Evolutionary conservation across 106 monocot species (phyloP).

Genomic region (Acanthochlamys bracteata): DNA sequence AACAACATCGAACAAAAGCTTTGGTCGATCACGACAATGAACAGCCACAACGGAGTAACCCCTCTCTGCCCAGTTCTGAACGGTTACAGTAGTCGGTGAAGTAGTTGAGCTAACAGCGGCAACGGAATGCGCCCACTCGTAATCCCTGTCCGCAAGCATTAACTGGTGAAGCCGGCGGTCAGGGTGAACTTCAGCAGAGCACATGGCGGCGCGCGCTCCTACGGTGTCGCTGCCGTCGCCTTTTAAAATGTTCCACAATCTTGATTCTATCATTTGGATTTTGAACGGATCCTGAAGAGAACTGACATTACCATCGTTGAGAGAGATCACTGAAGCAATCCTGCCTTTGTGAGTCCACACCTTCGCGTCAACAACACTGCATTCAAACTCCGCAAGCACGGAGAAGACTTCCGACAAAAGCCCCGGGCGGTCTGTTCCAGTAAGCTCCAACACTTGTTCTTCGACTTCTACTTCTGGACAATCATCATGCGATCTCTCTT

Average conservation of each 20-base stretch:
- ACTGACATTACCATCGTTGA: constrained; percentile 19
- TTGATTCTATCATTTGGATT: constrained; percentile 8
- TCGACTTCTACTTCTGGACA: neutral
- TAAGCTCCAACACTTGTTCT: constrained; percentile 20
- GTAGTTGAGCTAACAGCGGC: neutral
- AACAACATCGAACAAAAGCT: constrained; percentile 37
- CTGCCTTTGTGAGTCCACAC: constrained; percentile 30
- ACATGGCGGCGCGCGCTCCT: constrained; percentile 4
- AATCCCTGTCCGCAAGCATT: constrained; percentile 32
- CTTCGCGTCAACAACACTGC: constrained; percentile 22
- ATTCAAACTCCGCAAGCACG: constrained; percentile 22
- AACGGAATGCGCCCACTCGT: constrained; percentile 3
- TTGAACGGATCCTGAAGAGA: constrained; percentile 17
- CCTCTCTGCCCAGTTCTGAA: constrained; percentile 32
- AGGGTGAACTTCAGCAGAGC: constrained; percentile 5
- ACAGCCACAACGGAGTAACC: constrained; percentile 39
- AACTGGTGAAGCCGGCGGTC: constrained; percentile 59
- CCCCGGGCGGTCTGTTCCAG: constrained; percentile 22
- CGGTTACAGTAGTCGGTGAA: constrained; percentile 14
- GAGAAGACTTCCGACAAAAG: constrained; percentile 33
- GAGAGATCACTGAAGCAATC: constrained; percentile 22
- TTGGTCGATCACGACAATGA: constrained; percentile 30
- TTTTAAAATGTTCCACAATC: constrained; percentile 17
- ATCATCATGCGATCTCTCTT: neutral
- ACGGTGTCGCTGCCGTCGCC: constrained; percentile 11